These are phyloP conservation scores for Arthroderma sp. DNA, from an alignment of 2,329 filamentous ascomycete genomes.

Conservation along the genomic window DNA sequence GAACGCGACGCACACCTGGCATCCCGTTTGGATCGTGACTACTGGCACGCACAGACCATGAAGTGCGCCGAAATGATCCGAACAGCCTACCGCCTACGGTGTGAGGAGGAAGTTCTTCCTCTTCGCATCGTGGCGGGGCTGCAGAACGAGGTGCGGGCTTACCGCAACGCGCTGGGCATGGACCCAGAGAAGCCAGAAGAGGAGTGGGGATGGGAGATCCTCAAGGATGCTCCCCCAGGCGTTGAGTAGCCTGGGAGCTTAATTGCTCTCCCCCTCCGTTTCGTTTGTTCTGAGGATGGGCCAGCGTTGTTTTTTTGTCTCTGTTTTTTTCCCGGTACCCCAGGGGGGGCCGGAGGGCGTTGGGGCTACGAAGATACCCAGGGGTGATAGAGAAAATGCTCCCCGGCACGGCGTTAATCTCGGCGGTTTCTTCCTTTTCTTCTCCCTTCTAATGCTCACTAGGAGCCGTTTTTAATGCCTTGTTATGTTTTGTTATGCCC, in stretches of 20 bases:
- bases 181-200: slow-evolving; percentile 38
- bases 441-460: not conserved
- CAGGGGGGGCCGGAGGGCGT: not conserved
- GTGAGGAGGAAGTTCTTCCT: slow-evolving; percentile 37
- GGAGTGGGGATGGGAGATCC: slow-evolving; percentile 39
- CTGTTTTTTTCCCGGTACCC: not conserved
- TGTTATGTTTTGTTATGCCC: not conserved
- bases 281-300: not conserved
- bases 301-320: not conserved
- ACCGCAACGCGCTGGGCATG: slow-evolving; percentile 38
- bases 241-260: slow-evolving; percentile 9
- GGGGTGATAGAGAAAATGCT: not conserved
- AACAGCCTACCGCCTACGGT: slow-evolving; percentile 36
- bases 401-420: not conserved
- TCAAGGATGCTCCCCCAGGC: slow-evolving; percentile 27
- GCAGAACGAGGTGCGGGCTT: slow-evolving; percentile 39
- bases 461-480: not conserved
- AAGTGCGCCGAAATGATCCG: slow-evolving; percentile 39
- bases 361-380: slow-evolving; percentile 3
- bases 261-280: not conserved
- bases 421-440: not conserved
- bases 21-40: slow-evolving; percentile 38
- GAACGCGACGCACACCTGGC: slow-evolving; percentile 40
- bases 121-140: slow-evolving; percentile 35
- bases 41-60: slow-evolving; percentile 39